Evolutionary conservation across 352 stramenopile species (phyloP).

Genomic region (Globisporangium spinosum): DNA sequence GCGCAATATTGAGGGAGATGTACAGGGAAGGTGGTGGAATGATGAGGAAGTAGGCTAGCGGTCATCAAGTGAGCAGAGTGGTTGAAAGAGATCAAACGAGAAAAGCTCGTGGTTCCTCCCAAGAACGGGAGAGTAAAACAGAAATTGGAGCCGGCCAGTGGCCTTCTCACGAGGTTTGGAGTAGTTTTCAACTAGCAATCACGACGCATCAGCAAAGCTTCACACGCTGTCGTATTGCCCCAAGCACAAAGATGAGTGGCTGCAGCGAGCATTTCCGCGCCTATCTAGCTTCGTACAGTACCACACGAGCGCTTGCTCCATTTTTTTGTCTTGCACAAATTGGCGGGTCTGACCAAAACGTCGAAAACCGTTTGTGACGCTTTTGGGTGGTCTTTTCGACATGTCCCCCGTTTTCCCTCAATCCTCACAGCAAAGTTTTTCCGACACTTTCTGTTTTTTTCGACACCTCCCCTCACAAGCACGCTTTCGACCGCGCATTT

Average conservation of each 20-base stretch:
- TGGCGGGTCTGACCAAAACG: background rate
- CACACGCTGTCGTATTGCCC: constrained; percentile 92
- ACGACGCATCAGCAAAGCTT: constrained; percentile 93
- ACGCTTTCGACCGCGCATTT: constrained; percentile 8
- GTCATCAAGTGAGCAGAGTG: background rate
- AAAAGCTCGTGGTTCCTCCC: constrained; percentile 32
- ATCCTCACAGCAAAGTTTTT: background rate
- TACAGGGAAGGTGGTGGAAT: background rate
- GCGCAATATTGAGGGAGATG: too few species aligned
- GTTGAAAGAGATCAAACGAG: background rate
- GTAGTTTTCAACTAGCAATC: constrained; percentile 95
- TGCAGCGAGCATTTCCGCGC: rapidly evolving
- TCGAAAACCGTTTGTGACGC: background rate
- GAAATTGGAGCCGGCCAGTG: constrained; percentile 91
- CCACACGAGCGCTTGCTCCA: background rate
- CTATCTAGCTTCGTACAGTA: rapidly evolving
- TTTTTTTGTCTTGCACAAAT: background rate
- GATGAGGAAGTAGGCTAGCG: background rate
- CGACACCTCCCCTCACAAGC: background rate
- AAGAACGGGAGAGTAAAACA: constrained; percentile 72
- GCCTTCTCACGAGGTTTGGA: constrained; percentile 89
- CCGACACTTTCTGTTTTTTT: constrained; percentile 3
- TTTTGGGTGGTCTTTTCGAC: background rate
- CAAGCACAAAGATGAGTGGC: constrained; percentile 86
- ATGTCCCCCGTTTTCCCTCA: background rate